Evolutionary conservation across 805 yeast species (phyloP).

Genomic region (Yarrowia divulgata): DNA sequence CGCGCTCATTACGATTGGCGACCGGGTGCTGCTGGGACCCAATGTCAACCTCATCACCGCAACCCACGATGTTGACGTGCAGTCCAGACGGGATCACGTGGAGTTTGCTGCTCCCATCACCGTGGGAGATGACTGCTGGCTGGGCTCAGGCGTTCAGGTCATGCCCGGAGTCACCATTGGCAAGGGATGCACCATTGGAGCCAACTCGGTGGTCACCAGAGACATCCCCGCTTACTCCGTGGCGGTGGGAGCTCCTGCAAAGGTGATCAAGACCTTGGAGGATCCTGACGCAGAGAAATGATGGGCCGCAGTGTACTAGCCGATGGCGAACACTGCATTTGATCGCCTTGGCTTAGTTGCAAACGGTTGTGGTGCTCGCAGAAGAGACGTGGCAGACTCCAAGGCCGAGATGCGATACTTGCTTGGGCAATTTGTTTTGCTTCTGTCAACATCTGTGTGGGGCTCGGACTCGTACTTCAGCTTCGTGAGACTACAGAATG

Average conservation of each 20-base stretch:
- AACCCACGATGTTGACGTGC: slow-evolving; percentile 66
- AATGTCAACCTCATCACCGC: slow-evolving; percentile 67
- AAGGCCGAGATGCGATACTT: too few relatives aligned
- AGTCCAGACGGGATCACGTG: slow-evolving; percentile 53
- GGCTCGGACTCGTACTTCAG: too few relatives aligned
- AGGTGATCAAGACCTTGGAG: slow-evolving; percentile 46
- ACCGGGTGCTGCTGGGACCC: slow-evolving; percentile 68
- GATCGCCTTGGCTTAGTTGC: too few relatives aligned
- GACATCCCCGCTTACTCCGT: slow-evolving; percentile 63
- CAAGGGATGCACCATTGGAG: slow-evolving; percentile 67
- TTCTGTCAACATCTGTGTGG: too few relatives aligned
- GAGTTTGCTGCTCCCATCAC: slow-evolving; percentile 66
- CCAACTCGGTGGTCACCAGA: slow-evolving; percentile 69
- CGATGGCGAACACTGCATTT: too few relatives aligned
- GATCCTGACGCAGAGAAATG: slow-evolving; percentile 9
- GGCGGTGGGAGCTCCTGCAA: slow-evolving; percentile 70
- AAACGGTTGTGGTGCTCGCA: too few relatives aligned
- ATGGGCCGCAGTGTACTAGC: too few relatives aligned
- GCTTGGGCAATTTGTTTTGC: too few relatives aligned
- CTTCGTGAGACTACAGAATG: too few relatives aligned
- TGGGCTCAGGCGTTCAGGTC: slow-evolving; percentile 63
- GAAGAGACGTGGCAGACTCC: too few relatives aligned
- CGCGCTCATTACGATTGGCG: slow-evolving; percentile 67
- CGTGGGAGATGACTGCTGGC: slow-evolving; percentile 73
- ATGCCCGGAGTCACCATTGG: slow-evolving; percentile 75